Base-by-base conservation (phyloP, 208 protist species). In the Leishmania major region DNA sequence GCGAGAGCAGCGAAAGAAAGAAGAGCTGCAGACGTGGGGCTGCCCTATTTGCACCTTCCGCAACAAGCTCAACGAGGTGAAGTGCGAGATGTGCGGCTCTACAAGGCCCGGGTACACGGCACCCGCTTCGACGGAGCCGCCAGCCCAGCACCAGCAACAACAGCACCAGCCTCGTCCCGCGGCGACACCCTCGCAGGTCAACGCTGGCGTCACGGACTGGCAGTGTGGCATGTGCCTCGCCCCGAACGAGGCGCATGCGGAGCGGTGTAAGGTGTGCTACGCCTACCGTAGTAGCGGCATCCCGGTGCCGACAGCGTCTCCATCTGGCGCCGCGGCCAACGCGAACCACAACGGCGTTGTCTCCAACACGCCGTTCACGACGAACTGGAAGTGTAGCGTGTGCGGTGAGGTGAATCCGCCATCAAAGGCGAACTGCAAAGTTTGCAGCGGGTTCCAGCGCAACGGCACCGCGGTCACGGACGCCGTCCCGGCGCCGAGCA, bases 31-130 rank as follows among this genome's bases (percentile, higher is more conserved):
- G 75, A 95, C 92, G 75, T 97, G 94, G 94, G 90, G 86, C 43
- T 97, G 94, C 82, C 37, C 86, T 13, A 77, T 87, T 67, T 97
- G 94, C 83, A 97, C 94, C 10, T 97, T 89, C 77, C 92, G 94
- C 57, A 97, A 94, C 84, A 80, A 86, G 67, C 80, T 97, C 28
- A 70, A 53, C 45, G 69, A 73, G 40, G 85, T 83, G 19, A 77
- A 51, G 70, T 97, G 94, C 77, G 91, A 89, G 53, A 95, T 97
- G 92, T 97, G 94, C 77, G 87, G 87, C 11, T 71, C 87, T 28
- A 74, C 76, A 7, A 85, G 93, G 31, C 88, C 91, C 17, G 91
- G 91, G n/a, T 92, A 88, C 80, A 66, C 76, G 22, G 69, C 57
- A 10, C 82, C 75, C n/a, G 35, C 73, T 2, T 11, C 79, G 51